These are phyloP conservation scores for Nannochloris sp. DNA, from an alignment of 139 green algal species.

Conservation along the genomic window DNA sequence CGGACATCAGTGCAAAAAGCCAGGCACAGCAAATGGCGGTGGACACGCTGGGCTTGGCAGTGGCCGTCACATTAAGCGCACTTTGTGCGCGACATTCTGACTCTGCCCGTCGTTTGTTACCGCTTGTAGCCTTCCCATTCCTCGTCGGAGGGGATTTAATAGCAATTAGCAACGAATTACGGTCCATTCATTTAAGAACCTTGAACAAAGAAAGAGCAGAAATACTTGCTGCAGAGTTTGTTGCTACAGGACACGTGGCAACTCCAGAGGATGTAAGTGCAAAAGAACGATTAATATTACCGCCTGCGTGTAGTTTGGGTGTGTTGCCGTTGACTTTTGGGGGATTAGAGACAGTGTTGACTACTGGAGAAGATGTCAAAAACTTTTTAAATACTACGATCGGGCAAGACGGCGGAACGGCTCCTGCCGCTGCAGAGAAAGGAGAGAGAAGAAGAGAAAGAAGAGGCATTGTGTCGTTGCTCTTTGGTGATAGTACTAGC, in stretches of 20 bases:
- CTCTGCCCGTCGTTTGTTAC: constrained; percentile 34
- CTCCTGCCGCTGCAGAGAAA: neutral
- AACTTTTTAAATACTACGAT: constrained; percentile 5
- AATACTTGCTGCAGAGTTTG: constrained; percentile 64
- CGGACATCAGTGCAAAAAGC: constrained; percentile 84
- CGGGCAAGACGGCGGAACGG: neutral
- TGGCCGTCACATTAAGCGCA: constrained; percentile 43
- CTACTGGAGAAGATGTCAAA: constrained; percentile 6
- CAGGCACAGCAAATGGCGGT: constrained; percentile 85
- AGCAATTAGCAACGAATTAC: constrained; percentile 52
- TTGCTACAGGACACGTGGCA: constrained; percentile 35
- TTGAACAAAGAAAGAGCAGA: constrained; percentile 82
- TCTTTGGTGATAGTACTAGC: too few species aligned
- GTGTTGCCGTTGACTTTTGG: constrained; percentile 30
- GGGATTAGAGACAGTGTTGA: constrained; percentile 17
- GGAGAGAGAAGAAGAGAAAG: neutral
- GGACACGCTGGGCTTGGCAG: constrained; percentile 75
- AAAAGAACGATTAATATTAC: constrained; percentile 41
- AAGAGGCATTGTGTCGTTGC: neutral
- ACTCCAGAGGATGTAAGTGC: constrained; percentile 39
- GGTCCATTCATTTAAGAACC: constrained; percentile 71
- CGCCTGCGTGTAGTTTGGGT: constrained; percentile 28
- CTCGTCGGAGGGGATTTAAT: constrained; percentile 49
- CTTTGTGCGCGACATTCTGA: constrained; percentile 28
- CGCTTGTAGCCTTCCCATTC: constrained; percentile 51